phyloP scores from a whole-genome alignment of 805 yeast genomes.

The Candida stauntonica region DNA sequence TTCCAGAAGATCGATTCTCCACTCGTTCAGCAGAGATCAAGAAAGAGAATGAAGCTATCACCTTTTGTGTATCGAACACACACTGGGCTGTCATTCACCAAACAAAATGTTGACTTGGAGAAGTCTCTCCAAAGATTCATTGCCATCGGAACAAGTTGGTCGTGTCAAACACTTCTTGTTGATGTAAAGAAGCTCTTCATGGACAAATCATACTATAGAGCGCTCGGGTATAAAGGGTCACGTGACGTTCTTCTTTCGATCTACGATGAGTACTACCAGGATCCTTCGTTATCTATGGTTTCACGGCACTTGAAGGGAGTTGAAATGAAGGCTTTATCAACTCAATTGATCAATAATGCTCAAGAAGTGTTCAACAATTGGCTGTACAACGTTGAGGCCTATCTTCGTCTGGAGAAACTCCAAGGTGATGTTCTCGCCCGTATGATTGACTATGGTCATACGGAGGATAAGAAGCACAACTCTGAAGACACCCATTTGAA shows the following conservation, averaged over 20 bases:
- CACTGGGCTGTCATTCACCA: constrained; percentile 19
- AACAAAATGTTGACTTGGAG: constrained; percentile 19
- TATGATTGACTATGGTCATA: constrained; percentile 25
- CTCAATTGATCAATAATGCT: constrained; percentile 10
- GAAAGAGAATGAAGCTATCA: constrained; percentile 11
- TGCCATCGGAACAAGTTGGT: constrained; percentile 26
- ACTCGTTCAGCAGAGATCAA: constrained; percentile 1
- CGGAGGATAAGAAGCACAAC: constrained; percentile 25
- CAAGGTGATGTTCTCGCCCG: constrained; percentile 24
- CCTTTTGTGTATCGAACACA: constrained; percentile 18
- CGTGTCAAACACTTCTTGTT: constrained; percentile 26
- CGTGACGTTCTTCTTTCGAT: constrained; percentile 20
- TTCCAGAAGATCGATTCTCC: constrained; percentile 11
- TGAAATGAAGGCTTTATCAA: constrained; percentile 9
- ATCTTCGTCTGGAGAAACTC: constrained; percentile 12
- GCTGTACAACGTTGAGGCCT: constrained; percentile 22
- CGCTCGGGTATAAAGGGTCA: constrained; percentile 1
- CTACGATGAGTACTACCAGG: constrained; percentile 27
- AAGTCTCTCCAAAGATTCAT: constrained; percentile 13
- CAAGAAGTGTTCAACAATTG: constrained; percentile 19
- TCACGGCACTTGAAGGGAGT: constrained; percentile 16
- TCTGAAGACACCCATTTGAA: constrained; percentile 19
- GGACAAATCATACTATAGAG: constrained; percentile 11
- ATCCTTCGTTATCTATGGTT: constrained; percentile 13
- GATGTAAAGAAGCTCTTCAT: constrained; percentile 18